Evolutionary conservation across 202 grass and related monocot genomes (phyloP).

Genomic region (Elaeis oleifera): DNA sequence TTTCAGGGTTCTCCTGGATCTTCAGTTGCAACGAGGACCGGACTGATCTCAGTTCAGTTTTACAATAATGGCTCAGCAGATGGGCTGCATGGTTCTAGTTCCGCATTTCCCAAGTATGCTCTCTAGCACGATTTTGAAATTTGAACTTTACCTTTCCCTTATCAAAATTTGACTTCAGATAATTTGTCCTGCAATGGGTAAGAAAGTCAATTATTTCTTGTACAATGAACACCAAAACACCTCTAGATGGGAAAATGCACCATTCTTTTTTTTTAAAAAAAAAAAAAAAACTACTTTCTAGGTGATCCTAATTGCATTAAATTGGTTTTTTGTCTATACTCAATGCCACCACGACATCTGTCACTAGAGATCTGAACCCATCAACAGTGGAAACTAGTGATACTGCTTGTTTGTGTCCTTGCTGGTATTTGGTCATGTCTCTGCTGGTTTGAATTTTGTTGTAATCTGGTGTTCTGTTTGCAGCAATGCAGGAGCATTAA

Average conservation of each 20-base stretch:
- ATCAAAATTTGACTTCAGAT: not conserved
- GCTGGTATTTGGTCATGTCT: not conserved
- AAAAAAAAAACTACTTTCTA: too few relatives aligned
- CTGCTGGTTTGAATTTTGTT: not conserved
- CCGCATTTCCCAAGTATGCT: slow-evolving; percentile 52
- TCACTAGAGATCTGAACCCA: too few relatives aligned
- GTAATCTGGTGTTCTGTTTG: slow-evolving; percentile 11
- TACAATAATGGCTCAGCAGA: slow-evolving; percentile 52
- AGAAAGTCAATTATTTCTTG: not conserved
- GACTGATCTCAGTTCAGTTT: slow-evolving; percentile 67
- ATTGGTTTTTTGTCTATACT: too few relatives aligned
- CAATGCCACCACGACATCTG: too few relatives aligned
- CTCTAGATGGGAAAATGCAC: too few relatives aligned
- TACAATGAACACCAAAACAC: too few relatives aligned
- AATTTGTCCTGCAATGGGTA: not conserved
- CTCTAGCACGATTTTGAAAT: not conserved
- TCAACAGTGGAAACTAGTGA: not conserved
- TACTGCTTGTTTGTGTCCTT: not conserved
- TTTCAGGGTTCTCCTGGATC: slow-evolving; percentile 84
- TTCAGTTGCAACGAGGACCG: slow-evolving; percentile 31
- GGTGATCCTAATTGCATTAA: too few relatives aligned
- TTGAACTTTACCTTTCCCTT: not conserved
- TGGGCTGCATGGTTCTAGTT: slow-evolving; percentile 21
- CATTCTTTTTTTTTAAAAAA: too few relatives aligned
- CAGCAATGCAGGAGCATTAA: slow-evolving; percentile 30